These are phyloP conservation scores for Breynia disticha DNA, from an alignment of 441 rosid genomes.

Conservation along the genomic window DNA sequence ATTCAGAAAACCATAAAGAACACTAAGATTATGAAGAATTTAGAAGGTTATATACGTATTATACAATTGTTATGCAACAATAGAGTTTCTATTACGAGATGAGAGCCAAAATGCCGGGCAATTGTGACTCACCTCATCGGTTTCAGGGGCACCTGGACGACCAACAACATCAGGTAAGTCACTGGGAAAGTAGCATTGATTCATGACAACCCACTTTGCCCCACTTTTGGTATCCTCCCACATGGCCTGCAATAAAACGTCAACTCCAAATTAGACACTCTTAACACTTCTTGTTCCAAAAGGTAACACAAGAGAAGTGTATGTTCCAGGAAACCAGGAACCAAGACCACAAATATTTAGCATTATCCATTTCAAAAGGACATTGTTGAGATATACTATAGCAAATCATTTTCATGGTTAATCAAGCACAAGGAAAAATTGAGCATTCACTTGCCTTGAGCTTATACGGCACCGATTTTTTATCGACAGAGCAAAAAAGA, in stretches of 20 bases:
- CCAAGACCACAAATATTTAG: background rate
- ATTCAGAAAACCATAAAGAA: background rate
- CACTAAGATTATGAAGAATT: too few species aligned
- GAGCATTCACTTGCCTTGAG: conserved; percentile 41
- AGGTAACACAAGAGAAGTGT: background rate
- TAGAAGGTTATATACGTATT: background rate
- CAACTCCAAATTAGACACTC: background rate
- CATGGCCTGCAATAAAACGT: conserved; percentile 43
- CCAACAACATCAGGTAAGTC: conserved; percentile 60
- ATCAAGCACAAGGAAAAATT: background rate
- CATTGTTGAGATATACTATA: background rate
- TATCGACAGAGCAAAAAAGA: conserved; percentile 32
- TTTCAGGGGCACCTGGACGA: conserved; percentile 49
- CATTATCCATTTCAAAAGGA: background rate
- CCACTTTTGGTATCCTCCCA: conserved; percentile 58
- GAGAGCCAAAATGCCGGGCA: conserved; percentile 6
- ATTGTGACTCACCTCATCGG: conserved; percentile 39
- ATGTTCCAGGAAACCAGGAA: background rate
- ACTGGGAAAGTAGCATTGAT: conserved; percentile 48
- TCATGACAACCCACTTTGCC: conserved; percentile 49
- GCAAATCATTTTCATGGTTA: background rate
- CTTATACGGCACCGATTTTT: conserved; percentile 43
- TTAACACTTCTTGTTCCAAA: background rate
- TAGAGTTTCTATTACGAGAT: background rate
- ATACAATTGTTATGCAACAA: background rate